Evolutionary conservation across 2,329 filamentous ascomycete species (phyloP).

Genomic region (Daldinia sp.): DNA sequence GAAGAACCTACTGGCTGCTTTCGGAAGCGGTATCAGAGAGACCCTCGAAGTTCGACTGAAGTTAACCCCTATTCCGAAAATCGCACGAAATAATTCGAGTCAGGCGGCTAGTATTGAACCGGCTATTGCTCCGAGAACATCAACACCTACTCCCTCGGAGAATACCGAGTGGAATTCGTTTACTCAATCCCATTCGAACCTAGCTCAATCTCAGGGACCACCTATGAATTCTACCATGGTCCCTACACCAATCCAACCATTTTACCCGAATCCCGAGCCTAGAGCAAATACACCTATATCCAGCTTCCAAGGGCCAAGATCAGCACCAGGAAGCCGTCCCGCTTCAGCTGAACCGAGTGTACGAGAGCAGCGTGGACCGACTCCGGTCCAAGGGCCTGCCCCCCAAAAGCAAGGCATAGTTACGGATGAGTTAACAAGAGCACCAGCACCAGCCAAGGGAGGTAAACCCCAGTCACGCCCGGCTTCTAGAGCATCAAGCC

Average conservation of each 20-base stretch:
- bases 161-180: slow-evolving; percentile 83
- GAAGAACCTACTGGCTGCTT: slow-evolving; percentile 85
- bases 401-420: slow-evolving; percentile 36
- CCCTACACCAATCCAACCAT: slow-evolving; percentile 50
- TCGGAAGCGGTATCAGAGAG: slow-evolving; percentile 84
- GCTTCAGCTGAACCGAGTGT: slow-evolving; percentile 46
- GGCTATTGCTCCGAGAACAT: slow-evolving; percentile 36
- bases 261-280: slow-evolving; percentile 45
- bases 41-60: slow-evolving; percentile 94
- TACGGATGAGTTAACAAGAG: slow-evolving; percentile 38
- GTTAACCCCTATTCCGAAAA: slow-evolving; percentile 80
- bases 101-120: slow-evolving; percentile 39
- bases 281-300: slow-evolving; percentile 38
- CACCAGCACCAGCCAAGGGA: slow-evolving; percentile 47
- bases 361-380: slow-evolving; percentile 34
- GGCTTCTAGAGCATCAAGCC: slow-evolving; percentile 69
- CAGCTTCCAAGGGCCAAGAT: slow-evolving; percentile 39
- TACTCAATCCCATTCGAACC: slow-evolving; percentile 74
- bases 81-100: slow-evolving; percentile 47
- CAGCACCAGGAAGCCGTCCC: slow-evolving; percentile 44
- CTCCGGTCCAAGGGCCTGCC: slow-evolving; percentile 30
- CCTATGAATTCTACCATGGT: slow-evolving; percentile 49
- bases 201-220: slow-evolving; percentile 56
- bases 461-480: slow-evolving; percentile 66
- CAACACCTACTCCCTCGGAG: slow-evolving; percentile 67